A percentile compares a stretch with the other conserved stretches of the same genome.
phyloP scores from a whole-genome alignment of 257 asterid genomes.

The Orobanche coerulescens region DNA sequence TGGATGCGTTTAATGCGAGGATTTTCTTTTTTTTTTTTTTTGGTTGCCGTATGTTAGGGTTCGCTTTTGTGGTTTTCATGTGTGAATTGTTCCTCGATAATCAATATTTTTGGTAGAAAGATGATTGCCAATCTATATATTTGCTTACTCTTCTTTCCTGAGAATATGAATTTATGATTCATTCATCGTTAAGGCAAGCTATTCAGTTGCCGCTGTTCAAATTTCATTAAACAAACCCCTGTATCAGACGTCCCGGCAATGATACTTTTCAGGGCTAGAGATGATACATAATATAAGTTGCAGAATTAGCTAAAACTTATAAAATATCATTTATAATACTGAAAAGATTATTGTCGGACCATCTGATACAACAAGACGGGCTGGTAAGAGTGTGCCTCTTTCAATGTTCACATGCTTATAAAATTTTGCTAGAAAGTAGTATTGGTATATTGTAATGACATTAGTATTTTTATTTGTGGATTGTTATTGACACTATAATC shows the following conservation, averaged over 20 bases:
- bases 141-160: background rate
- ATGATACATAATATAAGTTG: no score
- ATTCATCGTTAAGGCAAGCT: background rate
- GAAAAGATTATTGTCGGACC: no score
- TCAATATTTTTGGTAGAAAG: background rate
- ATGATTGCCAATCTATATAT: background rate
- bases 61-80: conserved; percentile 8
- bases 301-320: no score
- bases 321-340: no score
- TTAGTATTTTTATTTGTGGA: background rate
- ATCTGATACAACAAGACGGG: no score
- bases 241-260: no score
- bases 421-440: background rate
- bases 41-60: conserved; percentile 4
- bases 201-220: background rate
- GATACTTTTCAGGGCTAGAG: no score
- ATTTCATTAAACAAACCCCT: background rate
- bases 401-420: background rate
- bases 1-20: background rate
- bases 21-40: no score
- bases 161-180: background rate
- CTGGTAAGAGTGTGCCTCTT: no score
- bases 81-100: background rate
- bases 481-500: no score
- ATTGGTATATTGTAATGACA: no score